A percentile compares a stretch with the other conserved stretches of the same genome.
Conservation (phyloP, 2,329 filamentous ascomycete genomes). For the Didymella pomorum region DNA sequence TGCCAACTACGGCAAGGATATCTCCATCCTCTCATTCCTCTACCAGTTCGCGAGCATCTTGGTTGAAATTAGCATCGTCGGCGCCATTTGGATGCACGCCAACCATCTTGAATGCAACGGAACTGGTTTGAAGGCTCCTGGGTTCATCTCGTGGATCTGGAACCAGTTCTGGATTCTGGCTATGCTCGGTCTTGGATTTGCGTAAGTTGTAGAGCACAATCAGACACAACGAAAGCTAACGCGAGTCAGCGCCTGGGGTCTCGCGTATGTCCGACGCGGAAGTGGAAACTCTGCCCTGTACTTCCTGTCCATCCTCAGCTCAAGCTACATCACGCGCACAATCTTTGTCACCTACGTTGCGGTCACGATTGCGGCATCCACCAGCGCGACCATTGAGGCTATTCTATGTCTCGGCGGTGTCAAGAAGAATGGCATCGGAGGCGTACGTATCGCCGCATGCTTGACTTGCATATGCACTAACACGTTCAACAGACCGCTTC, state of each 20-base stretch:
- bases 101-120: constrained; percentile 31
- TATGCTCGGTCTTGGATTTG: constrained; percentile 25
- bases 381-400: constrained; percentile 25
- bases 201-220: constrained; percentile 5
- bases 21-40: constrained; percentile 28
- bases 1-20: constrained; percentile 18
- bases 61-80: constrained; percentile 34
- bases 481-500: neutral
- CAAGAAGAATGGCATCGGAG: constrained; percentile 18
- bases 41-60: constrained; percentile 30
- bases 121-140: constrained; percentile 25
- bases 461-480: neutral
- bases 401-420: constrained; percentile 24
- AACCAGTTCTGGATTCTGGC: constrained; percentile 28
- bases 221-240: neutral
- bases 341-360: constrained; percentile 25
- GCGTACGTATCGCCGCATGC: constrained; percentile 16
- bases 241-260: constrained; percentile 19
- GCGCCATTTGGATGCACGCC: constrained; percentile 31
- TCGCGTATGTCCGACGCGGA: constrained; percentile 18
- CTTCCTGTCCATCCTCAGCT: constrained; percentile 19
- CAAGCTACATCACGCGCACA: constrained; percentile 16
- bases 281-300: constrained; percentile 15
- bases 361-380: constrained; percentile 21
- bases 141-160: constrained; percentile 24